phyloP scores from a whole-genome alignment of 2,329 filamentous ascomycete species.

The Zymoseptoria crescenta region DNA sequence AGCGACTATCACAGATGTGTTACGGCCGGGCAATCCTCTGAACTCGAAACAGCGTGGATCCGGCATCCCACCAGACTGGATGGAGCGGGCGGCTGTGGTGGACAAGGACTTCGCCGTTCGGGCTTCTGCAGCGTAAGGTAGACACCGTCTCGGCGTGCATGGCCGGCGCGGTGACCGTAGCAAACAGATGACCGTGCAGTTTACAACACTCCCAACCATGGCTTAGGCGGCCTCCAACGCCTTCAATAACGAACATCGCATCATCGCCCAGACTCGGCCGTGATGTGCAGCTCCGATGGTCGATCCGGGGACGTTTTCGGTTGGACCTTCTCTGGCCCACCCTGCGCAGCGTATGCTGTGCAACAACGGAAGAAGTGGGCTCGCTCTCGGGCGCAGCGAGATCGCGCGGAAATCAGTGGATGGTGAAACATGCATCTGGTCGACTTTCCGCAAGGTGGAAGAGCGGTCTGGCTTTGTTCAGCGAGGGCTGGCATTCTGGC shows the following conservation, averaged over 20 bases:
- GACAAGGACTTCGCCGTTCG: background rate
- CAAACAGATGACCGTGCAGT: background rate
- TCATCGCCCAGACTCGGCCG: background rate
- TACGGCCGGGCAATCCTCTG: background rate
- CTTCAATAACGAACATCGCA: background rate
- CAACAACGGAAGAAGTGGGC: background rate
- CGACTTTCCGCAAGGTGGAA: conserved; percentile 6
- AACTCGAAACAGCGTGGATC: background rate
- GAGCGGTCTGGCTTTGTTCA: conserved; percentile 6
- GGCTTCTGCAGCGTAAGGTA: background rate
- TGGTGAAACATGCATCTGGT: conserved; percentile 10
- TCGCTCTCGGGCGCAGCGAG: background rate
- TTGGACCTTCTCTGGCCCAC: background rate
- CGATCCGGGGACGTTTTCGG: background rate
- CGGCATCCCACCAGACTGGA: background rate
- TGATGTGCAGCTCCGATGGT: background rate
- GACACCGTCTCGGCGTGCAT: background rate
- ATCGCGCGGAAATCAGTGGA: conserved; percentile 10
- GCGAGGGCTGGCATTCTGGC: background rate
- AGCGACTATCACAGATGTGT: background rate
- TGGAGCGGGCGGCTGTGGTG: background rate
- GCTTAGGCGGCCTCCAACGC: background rate
- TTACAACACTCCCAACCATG: background rate
- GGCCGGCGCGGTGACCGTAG: background rate
- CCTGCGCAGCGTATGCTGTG: background rate